Evolutionary conservation across 1,139 yeast genomes (phyloP).

Genomic region (Zhuliangozyma parablackwelliae): DNA sequence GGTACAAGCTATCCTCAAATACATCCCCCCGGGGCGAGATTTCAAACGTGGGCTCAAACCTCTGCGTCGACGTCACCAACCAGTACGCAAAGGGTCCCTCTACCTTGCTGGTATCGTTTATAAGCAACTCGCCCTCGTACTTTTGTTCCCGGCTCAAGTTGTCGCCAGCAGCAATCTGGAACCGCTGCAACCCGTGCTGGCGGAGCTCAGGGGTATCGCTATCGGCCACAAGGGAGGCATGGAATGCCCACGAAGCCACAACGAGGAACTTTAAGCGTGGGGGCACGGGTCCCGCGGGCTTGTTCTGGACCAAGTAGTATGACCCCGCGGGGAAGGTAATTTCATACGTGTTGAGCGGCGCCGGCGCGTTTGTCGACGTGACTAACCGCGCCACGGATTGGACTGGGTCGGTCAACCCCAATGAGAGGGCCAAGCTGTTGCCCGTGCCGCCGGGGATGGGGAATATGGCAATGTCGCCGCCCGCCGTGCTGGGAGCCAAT

Average conservation of each 20-base stretch:
- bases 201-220: slow-evolving; percentile 69
- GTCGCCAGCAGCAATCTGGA: slow-evolving; percentile 60
- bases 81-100: slow-evolving; percentile 61
- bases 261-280: slow-evolving; percentile 48
- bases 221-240: slow-evolving; percentile 79
- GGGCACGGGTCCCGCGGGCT: slow-evolving; percentile 11
- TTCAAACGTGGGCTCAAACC: slow-evolving; percentile 62
- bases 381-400: slow-evolving; percentile 42
- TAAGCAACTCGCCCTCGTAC: slow-evolving; percentile 41
- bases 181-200: slow-evolving; percentile 60
- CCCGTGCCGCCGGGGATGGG: slow-evolving; percentile 85
- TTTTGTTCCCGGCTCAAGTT: slow-evolving; percentile 47
- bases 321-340: slow-evolving; percentile 52
- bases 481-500: slow-evolving; percentile 16
- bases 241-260: slow-evolving; percentile 82
- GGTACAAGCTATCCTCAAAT: slow-evolving; percentile 44
- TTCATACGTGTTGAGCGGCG: slow-evolving; percentile 51
- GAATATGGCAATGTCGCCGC: slow-evolving; percentile 25
- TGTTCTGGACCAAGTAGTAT: slow-evolving; percentile 20
- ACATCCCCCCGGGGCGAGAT: slow-evolving; percentile 71
- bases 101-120: slow-evolving; percentile 11
- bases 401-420: slow-evolving; percentile 39
- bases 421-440: slow-evolving; percentile 68
- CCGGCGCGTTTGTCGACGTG: slow-evolving; percentile 12
- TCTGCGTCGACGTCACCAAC: slow-evolving; percentile 55